Percentiles rank a stretch among this genome's conserved stretches.
Conservation (phyloP, 805 yeast species). For the Yamadazyma laniorum region DNA sequence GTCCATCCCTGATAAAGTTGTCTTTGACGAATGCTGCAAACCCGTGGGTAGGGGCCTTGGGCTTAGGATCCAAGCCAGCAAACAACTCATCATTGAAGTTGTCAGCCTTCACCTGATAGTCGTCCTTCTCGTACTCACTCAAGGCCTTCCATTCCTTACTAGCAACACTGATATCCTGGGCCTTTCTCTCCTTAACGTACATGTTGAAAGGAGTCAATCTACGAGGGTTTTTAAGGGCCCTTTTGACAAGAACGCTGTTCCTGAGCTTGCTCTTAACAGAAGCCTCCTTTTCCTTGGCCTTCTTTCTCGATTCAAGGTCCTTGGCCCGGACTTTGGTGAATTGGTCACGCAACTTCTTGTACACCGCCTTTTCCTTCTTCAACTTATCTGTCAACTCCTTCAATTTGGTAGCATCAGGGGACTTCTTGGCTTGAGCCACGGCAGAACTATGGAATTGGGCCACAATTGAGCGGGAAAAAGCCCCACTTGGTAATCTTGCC, state of each 20-base stretch:
- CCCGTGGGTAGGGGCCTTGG: constrained; percentile 29
- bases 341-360: constrained; percentile 18
- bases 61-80: constrained; percentile 29
- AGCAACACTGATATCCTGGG: constrained; percentile 6
- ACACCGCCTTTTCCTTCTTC: constrained; percentile 16
- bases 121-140: constrained; percentile 27
- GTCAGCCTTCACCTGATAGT: constrained; percentile 24
- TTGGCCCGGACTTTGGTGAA: constrained; percentile 18
- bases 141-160: constrained; percentile 25
- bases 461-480: not conserved
- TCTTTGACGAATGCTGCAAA: constrained; percentile 32
- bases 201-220: constrained; percentile 13
- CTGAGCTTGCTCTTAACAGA: constrained; percentile 19
- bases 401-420: constrained; percentile 5
- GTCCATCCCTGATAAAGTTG: constrained; percentile 23
- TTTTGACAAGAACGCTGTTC: constrained; percentile 9
- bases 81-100: constrained; percentile 25
- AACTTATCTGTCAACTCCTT: constrained; percentile 6
- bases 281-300: constrained; percentile 18
- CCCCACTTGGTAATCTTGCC: no score
- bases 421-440: constrained; percentile 1
- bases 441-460: not conserved
- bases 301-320: constrained; percentile 16
- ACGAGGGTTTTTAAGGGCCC: constrained; percentile 13
- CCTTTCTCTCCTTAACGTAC: constrained; percentile 11